Evolutionary conservation across 116 monocot genomes (phyloP).

Genomic region (Trichopus zeylanicus): DNA sequence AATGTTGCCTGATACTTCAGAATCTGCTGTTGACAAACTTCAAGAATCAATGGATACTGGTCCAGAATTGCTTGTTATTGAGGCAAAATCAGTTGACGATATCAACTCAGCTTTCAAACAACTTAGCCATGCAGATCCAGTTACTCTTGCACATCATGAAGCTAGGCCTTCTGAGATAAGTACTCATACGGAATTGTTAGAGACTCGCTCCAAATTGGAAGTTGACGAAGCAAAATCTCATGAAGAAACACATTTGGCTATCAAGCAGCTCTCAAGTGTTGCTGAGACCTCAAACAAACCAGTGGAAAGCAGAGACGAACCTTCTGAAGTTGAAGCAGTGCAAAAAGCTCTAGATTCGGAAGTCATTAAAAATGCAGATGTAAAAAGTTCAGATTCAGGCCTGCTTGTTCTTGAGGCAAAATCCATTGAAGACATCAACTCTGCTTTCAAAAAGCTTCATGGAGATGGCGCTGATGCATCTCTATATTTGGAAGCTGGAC

Average conservation of each 20-base stretch:
- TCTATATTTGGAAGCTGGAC: conserved; percentile 4
- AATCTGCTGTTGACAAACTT: not conserved
- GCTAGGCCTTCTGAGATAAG: conserved; percentile 3
- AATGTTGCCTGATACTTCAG: conserved; percentile 10
- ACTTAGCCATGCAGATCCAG: not conserved
- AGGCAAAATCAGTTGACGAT: conserved; percentile 34
- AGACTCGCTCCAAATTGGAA: not conserved
- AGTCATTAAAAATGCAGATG: not conserved
- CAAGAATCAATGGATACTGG: conserved; percentile 5
- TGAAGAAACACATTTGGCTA: not conserved
- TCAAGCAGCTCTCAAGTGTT: conserved; percentile 7
- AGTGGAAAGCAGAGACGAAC: not conserved
- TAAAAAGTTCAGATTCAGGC: not conserved
- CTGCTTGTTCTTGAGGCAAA: conserved; percentile 17
- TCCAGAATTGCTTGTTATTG: conserved; percentile 14
- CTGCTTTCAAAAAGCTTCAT: conserved; percentile 3
- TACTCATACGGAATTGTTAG: conserved; percentile 1
- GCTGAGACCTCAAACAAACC: not conserved
- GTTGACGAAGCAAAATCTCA: not conserved
- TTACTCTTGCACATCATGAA: not conserved
- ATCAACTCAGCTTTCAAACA: conserved; percentile 18
- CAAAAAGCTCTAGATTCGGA: conserved; percentile 4
- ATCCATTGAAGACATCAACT: conserved; percentile 2
- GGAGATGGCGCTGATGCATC: not conserved
- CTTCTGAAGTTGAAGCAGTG: conserved; percentile 5